Percentiles rank a stretch among this genome's conserved stretches.
Conservation (phyloP, 2,329 filamentous ascomycete genomes). For the Diaporthe humulicola region DNA sequence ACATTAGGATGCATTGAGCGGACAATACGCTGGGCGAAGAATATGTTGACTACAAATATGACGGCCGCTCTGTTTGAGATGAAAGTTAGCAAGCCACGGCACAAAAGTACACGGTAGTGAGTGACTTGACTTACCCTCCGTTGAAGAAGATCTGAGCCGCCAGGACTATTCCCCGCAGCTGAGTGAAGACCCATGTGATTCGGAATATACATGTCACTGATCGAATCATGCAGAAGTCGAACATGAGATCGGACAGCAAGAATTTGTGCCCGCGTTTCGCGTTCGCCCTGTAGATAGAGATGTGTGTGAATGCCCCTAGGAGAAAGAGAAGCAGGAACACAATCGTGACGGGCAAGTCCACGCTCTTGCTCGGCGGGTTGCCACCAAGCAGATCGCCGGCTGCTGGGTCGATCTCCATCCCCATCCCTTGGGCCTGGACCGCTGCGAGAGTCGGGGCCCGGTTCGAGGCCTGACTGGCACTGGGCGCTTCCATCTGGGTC, state of each 20-base stretch:
- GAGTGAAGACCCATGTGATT: slow-evolving; percentile 50
- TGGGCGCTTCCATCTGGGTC: neutral
- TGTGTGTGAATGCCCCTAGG: slow-evolving; percentile 44
- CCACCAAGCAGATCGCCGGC: slow-evolving; percentile 33
- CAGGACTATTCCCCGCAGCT: slow-evolving; percentile 48
- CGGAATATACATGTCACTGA: slow-evolving; percentile 51
- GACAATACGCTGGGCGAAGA: slow-evolving; percentile 55
- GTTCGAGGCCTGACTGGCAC: neutral
- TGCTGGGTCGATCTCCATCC: slow-evolving; percentile 30
- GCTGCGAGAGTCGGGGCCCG: neutral
- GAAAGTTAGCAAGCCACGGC: neutral
- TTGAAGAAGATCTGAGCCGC: slow-evolving; percentile 53
- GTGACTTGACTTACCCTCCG: slow-evolving; percentile 46
- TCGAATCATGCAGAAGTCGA: slow-evolving; percentile 54
- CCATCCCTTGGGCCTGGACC: neutral
- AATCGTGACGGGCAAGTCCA: slow-evolving; percentile 44
- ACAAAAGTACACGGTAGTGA: neutral
- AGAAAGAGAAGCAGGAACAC: slow-evolving; percentile 46
- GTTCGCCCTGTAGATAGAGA: slow-evolving; percentile 47
- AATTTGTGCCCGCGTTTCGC: slow-evolving; percentile 54
- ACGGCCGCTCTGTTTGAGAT: slow-evolving; percentile 47
- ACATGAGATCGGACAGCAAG: slow-evolving; percentile 51
- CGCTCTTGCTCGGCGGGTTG: slow-evolving; percentile 25
- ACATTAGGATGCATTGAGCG: slow-evolving; percentile 52
- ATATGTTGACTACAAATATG: slow-evolving; percentile 53